Conservation (phyloP, 2,329 filamentous ascomycete species). For the Alternaria viburni region DNA sequence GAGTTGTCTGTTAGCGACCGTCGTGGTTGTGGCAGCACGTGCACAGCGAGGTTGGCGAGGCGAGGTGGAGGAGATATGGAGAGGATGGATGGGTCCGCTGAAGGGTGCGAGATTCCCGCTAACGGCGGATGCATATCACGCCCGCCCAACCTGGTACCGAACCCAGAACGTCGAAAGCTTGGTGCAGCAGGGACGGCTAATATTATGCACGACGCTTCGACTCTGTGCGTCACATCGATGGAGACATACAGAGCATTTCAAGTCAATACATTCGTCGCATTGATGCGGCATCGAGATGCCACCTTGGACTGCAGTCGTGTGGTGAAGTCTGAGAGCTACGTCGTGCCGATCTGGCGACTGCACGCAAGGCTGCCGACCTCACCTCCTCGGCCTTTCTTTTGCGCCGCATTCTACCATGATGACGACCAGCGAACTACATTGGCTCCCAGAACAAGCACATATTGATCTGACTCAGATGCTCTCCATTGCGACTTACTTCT, state of each 20-base stretch:
- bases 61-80: constrained; percentile 23
- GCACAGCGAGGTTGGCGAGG: constrained; percentile 11
- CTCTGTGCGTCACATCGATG: not conserved
- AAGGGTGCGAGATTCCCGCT: constrained; percentile 21
- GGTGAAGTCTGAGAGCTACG: constrained; percentile 9
- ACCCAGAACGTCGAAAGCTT: constrained; percentile 11
- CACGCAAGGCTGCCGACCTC: constrained; percentile 4
- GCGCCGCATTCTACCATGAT: not conserved
- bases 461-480: not conserved
- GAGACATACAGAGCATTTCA: not conserved
- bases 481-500: not conserved
- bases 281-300: not conserved
- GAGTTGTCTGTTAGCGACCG: not conserved
- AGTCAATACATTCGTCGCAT: not conserved
- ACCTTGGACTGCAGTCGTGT: not conserved
- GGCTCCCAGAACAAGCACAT: not conserved
- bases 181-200: not conserved
- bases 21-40: constrained; percentile 8
- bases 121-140: constrained; percentile 17
- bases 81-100: constrained; percentile 20
- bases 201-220: not conserved
- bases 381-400: constrained; percentile 5
- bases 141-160: constrained; percentile 16
- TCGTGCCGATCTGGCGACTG: constrained; percentile 9
- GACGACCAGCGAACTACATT: not conserved